Evolutionary conservation across 345 rosid genomes (phyloP).

Genomic region (Eucalyptus tenuipes): DNA sequence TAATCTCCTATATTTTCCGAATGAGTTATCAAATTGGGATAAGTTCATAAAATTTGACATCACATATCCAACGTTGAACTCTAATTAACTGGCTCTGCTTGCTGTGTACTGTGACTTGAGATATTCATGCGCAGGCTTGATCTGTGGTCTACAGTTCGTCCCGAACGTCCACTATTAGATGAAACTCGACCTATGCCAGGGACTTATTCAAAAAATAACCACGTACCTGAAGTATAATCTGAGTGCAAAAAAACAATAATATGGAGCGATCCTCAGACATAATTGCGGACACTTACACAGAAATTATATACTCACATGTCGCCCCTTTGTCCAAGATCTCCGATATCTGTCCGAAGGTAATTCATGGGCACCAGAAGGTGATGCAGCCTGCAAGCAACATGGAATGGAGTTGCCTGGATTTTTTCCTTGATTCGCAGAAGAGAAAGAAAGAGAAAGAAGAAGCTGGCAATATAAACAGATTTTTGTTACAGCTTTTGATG

Average conservation of each 20-base stretch:
- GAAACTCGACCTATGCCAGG: too few species aligned
- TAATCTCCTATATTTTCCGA: too few species aligned
- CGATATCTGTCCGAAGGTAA: slow-evolving; percentile 19
- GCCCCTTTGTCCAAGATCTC: slow-evolving; percentile 20
- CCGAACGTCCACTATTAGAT: too few species aligned
- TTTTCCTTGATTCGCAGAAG: rapidly evolving
- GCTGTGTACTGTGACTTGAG: too few species aligned
- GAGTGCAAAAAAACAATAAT: rapidly evolving
- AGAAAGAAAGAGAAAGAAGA: not conserved
- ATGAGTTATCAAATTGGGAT: too few species aligned
- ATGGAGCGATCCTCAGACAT: too few species aligned
- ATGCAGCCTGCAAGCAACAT: slow-evolving; percentile 9
- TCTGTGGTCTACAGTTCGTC: too few species aligned
- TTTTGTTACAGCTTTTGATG: slow-evolving; percentile 11
- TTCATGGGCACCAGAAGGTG: slow-evolving; percentile 28
- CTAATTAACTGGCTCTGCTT: too few species aligned
- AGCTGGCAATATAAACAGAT: not conserved
- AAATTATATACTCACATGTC: not conserved
- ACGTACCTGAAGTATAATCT: rapidly evolving
- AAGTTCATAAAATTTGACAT: too few species aligned
- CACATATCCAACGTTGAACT: too few species aligned
- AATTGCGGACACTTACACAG: rapidly evolving
- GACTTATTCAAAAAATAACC: too few species aligned
- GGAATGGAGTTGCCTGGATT: not conserved
- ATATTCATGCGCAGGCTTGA: too few species aligned